These are phyloP conservation scores for Rhodotorula sp. DNA, from an alignment of 1,284 basidiomycete genomes.

Conservation along the genomic window DNA sequence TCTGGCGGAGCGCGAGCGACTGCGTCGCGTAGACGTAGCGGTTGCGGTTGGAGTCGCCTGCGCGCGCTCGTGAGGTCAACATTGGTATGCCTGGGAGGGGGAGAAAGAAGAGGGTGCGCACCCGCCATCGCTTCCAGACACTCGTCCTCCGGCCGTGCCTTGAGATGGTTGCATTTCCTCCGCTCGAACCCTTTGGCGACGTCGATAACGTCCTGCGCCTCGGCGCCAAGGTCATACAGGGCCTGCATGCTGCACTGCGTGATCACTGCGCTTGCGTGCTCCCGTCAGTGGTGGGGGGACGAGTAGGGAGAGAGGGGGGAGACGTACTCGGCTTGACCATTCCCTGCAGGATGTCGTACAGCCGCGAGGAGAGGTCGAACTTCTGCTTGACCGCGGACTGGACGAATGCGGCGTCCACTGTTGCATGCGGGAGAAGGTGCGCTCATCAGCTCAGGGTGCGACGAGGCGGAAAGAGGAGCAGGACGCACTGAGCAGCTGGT, in stretches of 20 bases:
- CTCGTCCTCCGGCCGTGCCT: constrained; percentile 71
- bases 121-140: constrained; percentile 82
- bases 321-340: constrained; percentile 81
- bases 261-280: constrained; percentile 70
- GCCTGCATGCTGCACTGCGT: constrained; percentile 93
- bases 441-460: neutral
- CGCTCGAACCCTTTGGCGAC: constrained; percentile 91
- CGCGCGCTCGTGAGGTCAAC: neutral
- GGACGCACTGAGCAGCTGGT: constrained; percentile 75
- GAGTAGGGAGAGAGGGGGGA: too few relatives aligned
- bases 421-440: neutral
- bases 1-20: constrained; percentile 65
- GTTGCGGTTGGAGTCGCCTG: constrained; percentile 85
- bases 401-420: constrained; percentile 86
- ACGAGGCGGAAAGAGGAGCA: too few relatives aligned
- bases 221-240: constrained; percentile 75
- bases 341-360: constrained; percentile 75
- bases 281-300: too few relatives aligned
- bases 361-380: constrained; percentile 71
- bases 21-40: constrained; percentile 84
- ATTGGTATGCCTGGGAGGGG: neutral
- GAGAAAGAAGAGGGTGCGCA: constrained; percentile 45
- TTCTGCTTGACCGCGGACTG: constrained; percentile 67
- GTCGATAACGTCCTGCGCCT: constrained; percentile 72
- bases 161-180: constrained; percentile 84